Conservation (phyloP, 805 yeast species). For the Naumovozyma baii region DNA sequence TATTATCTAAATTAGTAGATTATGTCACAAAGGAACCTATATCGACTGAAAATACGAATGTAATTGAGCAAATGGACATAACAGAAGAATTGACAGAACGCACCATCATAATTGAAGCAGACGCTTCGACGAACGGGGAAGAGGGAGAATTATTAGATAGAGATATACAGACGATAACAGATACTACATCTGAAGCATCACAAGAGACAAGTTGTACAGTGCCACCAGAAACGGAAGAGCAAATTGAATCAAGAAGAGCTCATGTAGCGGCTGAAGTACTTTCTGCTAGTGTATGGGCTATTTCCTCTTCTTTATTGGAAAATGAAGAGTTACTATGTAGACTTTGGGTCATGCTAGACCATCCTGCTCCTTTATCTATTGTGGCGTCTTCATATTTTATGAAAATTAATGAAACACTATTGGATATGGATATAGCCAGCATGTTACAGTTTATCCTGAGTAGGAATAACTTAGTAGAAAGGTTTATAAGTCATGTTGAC, state of each 20-base stretch:
- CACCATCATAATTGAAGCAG: conserved; percentile 5
- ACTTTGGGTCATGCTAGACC: conserved; percentile 73
- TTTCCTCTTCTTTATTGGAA: conserved; percentile 83
- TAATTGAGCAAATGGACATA: conserved; percentile 6
- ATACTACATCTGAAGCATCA: conserved; percentile 15
- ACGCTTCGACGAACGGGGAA: background rate
- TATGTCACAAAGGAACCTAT: conserved; percentile 44
- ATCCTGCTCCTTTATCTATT: conserved; percentile 56
- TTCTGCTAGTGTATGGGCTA: conserved; percentile 86
- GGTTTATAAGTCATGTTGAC: conserved; percentile 76
- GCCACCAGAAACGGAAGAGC: conserved; percentile 33
- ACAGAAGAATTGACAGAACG: conserved; percentile 10
- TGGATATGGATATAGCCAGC: conserved; percentile 81
- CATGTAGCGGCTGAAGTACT: conserved; percentile 80
- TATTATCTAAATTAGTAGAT: conserved; percentile 56
- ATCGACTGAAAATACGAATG: conserved; percentile 17
- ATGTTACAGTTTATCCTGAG: conserved; percentile 58
- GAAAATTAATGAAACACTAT: conserved; percentile 79
- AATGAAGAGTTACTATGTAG: conserved; percentile 51
- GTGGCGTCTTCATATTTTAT: conserved; percentile 77
- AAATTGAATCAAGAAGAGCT: conserved; percentile 37
- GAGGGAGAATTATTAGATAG: conserved; percentile 1
- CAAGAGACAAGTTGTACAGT: conserved; percentile 28
- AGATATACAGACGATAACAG: conserved; percentile 1
- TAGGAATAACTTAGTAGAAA: conserved; percentile 60